Evolutionary conservation across 371 early-diverging fungal species (phyloP).

Genomic region (Modicella reniformis): DNA sequence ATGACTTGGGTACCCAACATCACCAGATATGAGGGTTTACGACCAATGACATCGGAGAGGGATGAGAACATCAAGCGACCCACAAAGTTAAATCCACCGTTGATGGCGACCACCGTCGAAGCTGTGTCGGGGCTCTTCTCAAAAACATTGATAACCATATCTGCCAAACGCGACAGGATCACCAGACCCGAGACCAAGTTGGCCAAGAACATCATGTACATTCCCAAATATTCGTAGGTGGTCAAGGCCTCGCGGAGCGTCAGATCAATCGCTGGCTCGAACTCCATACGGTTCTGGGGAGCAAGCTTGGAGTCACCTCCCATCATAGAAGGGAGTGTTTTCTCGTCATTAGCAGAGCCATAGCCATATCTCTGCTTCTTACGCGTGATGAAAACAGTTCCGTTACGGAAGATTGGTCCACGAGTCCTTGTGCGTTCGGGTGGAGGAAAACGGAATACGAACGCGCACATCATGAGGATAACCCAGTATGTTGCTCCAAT

Average conservation of each 20-base stretch:
- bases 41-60: constrained; percentile 65
- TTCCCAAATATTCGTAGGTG: constrained; percentile 63
- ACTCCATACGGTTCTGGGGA: constrained; percentile 53
- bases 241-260: constrained; percentile 61
- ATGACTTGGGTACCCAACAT: constrained; percentile 62
- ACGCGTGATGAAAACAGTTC: constrained; percentile 52
- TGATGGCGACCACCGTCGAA: constrained; percentile 66
- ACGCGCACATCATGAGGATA: constrained; percentile 53
- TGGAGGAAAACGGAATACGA: constrained; percentile 71
- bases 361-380: constrained; percentile 45
- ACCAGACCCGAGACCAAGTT: constrained; percentile 68
- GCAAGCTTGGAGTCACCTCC: constrained; percentile 39
- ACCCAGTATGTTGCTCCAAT: constrained; percentile 60
- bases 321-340: constrained; percentile 42
- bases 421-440: constrained; percentile 67
- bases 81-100: constrained; percentile 70
- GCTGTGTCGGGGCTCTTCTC: constrained; percentile 54
- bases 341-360: constrained; percentile 32
- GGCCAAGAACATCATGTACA: constrained; percentile 68
- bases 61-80: constrained; percentile 67
- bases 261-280: constrained; percentile 45
- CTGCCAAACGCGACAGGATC: constrained; percentile 68
- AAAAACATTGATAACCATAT: constrained; percentile 63
- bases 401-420: constrained; percentile 62
- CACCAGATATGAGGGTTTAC: constrained; percentile 66